Conservation (phyloP, 139 green algal species). For the Pleodorina starrii region DNA sequence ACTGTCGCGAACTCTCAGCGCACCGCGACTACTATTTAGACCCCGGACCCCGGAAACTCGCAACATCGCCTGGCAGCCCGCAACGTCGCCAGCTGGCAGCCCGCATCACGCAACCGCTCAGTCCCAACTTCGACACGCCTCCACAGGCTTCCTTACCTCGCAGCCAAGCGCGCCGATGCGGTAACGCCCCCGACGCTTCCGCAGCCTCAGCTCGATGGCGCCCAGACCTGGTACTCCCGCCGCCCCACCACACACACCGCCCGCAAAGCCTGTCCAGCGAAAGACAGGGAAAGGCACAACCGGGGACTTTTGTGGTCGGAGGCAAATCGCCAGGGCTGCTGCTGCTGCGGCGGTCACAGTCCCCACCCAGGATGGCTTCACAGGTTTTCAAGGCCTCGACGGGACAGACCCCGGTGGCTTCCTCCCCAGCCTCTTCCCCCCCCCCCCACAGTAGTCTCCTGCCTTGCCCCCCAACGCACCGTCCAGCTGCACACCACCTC, state of each 20-base stretch:
- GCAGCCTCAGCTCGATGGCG: not conserved
- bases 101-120: not conserved
- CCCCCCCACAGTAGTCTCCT: no score
- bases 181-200: no score
- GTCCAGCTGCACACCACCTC: constrained; percentile 14
- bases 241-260: constrained; percentile 16
- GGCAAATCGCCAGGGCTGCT: no score
- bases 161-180: no score
- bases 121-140: not conserved
- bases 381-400: no score
- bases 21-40: not conserved
- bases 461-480: no score
- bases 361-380: no score
- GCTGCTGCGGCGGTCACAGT: no score
- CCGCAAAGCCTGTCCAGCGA: not conserved
- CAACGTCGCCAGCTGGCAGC: not conserved
- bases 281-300: not conserved
- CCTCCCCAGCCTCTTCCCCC: no score
- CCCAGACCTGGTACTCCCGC: constrained; percentile 41
- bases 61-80: not conserved
- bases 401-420: no score
- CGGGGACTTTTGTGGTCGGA: no score
- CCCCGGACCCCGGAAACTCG: not conserved
- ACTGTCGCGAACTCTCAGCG: no score
- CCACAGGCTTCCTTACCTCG: not conserved